Conservation (phyloP, 176 grass and related monocot species). For the Carex cristatella region DNA sequence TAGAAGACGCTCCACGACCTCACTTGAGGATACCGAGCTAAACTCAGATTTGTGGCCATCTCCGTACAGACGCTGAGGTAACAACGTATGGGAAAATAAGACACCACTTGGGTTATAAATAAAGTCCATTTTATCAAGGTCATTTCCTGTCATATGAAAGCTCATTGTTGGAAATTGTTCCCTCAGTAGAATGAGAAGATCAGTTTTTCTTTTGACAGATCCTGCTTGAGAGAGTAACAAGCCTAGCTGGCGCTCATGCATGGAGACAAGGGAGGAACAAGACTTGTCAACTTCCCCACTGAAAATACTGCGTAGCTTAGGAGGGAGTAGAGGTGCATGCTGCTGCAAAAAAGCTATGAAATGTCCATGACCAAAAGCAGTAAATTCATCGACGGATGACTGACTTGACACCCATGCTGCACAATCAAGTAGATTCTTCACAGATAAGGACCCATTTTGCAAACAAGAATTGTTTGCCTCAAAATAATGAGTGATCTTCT, state of each 20-base stretch:
- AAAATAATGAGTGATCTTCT: constrained; percentile 57
- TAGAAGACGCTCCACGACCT: constrained; percentile 59
- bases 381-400: constrained; percentile 73
- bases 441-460: constrained; percentile 23
- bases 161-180: constrained; percentile 74
- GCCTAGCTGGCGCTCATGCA: constrained; percentile 52
- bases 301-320: constrained; percentile 42
- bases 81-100: constrained; percentile 67
- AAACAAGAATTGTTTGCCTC: constrained; percentile 37
- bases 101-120: constrained; percentile 37
- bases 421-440: constrained; percentile 63
- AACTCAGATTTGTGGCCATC: constrained; percentile 36
- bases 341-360: constrained; percentile 77
- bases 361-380: constrained; percentile 62
- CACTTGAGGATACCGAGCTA: constrained; percentile 42
- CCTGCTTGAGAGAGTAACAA: constrained; percentile 59
- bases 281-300: constrained; percentile 28
- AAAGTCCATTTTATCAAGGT: constrained; percentile 25
- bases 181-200: constrained; percentile 50
- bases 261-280: constrained; percentile 39
- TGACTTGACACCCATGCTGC: constrained; percentile 47
- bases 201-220: constrained; percentile 42
- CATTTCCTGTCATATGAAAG: constrained; percentile 43
- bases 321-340: constrained; percentile 46
- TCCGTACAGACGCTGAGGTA: constrained; percentile 24